phyloP scores from a whole-genome alignment of 2,329 filamentous ascomycete species.

The Pseudogymnoascus sp. region DNA sequence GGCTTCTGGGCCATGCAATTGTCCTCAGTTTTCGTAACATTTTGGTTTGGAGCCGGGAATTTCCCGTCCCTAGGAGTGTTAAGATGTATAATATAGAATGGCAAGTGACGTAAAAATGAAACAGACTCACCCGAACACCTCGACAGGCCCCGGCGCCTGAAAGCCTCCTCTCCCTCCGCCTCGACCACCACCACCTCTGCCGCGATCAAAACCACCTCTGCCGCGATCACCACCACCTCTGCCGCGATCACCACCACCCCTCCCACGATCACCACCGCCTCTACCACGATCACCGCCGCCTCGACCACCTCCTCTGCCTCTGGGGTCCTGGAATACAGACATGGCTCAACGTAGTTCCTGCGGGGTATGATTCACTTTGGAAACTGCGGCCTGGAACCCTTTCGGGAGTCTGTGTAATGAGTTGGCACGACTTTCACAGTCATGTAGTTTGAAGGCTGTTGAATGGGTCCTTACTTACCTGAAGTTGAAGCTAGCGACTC shows the following conservation, averaged over 20 bases:
- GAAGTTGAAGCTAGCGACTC: background rate
- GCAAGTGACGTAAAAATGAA: background rate
- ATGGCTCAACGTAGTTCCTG: background rate
- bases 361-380: background rate
- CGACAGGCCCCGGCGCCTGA: background rate
- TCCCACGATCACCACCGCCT: background rate
- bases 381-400: no score
- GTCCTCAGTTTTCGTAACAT: slow-evolving; percentile 8
- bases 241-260: slow-evolving; percentile 7
- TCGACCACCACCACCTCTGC: background rate
- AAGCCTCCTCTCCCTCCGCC: slow-evolving; percentile 3
- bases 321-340: background rate
- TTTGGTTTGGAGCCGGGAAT: slow-evolving; percentile 9
- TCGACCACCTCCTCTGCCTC: slow-evolving; percentile 6
- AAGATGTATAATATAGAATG: background rate
- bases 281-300: slow-evolving; percentile 7
- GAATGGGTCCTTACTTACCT: background rate
- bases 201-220: background rate
- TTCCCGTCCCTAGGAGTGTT: background rate
- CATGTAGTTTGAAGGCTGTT: background rate
- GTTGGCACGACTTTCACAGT: background rate
- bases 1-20: slow-evolving; percentile 9
- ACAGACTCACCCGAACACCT: slow-evolving; percentile 11
- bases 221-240: slow-evolving; percentile 6
- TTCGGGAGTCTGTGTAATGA: background rate